phyloP scores from a whole-genome alignment of 441 rosid species.

The Codiaeum variegatum region DNA sequence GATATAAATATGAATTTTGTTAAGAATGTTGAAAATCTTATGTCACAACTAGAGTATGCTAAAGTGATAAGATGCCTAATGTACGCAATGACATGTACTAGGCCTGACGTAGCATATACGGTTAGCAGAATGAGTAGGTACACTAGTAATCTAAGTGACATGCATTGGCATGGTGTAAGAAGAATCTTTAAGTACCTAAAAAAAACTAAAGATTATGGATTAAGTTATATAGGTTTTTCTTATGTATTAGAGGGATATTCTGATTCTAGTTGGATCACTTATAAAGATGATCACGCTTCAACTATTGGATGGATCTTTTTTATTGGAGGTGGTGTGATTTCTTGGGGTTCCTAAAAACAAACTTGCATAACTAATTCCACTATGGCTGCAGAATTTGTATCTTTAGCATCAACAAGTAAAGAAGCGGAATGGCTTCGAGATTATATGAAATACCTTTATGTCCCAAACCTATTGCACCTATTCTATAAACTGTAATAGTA shows the following conservation, averaged over 20 bases:
- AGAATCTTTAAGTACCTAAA: neutral
- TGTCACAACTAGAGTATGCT: neutral
- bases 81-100: neutral
- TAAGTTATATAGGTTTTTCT: neutral
- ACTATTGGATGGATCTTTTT: neutral
- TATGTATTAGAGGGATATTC: neutral
- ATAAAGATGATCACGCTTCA: neutral
- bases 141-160: neutral
- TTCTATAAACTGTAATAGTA: neutral
- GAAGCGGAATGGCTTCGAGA: neutral
- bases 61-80: neutral
- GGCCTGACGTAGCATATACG: neutral
- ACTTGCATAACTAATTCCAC: neutral
- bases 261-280: neutral
- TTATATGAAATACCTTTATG: conserved; percentile 1
- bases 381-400: neutral
- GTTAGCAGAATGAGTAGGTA: neutral
- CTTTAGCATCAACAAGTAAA: neutral
- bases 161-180: neutral
- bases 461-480: neutral
- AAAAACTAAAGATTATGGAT: neutral
- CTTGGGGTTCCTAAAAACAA: neutral
- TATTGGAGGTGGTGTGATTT: neutral
- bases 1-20: neutral
- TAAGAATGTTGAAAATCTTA: neutral